Evolutionary conservation across 2,329 filamentous ascomycete genomes (phyloP).

Genomic region (Colletotrichum salicis): DNA sequence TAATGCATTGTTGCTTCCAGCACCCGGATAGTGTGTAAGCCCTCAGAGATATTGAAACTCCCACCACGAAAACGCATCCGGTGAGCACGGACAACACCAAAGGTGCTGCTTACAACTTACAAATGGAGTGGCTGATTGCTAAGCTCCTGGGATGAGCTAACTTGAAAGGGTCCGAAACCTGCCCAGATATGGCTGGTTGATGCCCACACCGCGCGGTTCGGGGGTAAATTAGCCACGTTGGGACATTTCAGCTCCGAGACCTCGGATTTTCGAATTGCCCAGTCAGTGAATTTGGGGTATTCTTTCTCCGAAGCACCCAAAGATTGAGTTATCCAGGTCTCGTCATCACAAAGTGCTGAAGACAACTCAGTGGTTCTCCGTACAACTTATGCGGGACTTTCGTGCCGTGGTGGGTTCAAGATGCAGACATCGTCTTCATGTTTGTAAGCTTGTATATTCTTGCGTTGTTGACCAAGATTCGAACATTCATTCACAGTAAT

Average conservation of each 20-base stretch:
- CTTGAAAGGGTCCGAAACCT: neutral
- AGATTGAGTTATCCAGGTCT: neutral
- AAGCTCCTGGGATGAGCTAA: neutral
- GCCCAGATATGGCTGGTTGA: neutral
- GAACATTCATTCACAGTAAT: no score
- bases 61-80: neutral
- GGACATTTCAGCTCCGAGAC: neutral
- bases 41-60: neutral
- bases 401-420: neutral
- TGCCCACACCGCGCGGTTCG: neutral
- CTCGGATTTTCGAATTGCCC: neutral
- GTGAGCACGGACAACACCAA: neutral
- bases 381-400: neutral
- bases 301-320: neutral
- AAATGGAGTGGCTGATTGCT: slow-evolving; percentile 3
- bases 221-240: neutral
- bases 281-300: neutral
- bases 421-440: no score
- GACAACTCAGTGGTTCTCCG: neutral
- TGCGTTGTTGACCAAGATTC: no score
- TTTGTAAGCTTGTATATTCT: no score
- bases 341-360: neutral
- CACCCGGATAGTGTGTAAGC: neutral
- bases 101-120: neutral
- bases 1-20: neutral